Percentiles rank a stretch among this genome's conserved stretches.
phyloP scores from a whole-genome alignment of 1,139 yeast genomes.

The Scheffersomyces cryptocercus region DNA sequence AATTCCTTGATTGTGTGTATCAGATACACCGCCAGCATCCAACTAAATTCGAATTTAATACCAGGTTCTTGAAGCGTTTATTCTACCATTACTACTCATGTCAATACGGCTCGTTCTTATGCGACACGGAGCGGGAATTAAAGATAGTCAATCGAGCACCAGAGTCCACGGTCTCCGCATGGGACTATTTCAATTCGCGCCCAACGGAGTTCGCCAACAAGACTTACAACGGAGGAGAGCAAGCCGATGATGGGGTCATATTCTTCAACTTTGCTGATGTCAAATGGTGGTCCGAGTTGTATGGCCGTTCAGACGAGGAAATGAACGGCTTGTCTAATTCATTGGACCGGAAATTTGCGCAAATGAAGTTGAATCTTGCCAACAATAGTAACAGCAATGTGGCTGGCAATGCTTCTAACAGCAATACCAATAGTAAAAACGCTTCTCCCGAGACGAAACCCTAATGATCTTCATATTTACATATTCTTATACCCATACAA shows the following conservation, averaged over 20 bases:
- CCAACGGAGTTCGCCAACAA: constrained; percentile 67
- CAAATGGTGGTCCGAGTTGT: constrained; percentile 87
- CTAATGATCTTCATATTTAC: not conserved
- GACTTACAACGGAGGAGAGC: constrained; percentile 30
- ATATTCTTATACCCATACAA: too few relatives aligned
- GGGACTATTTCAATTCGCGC: constrained; percentile 91
- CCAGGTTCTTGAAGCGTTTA: constrained; percentile 78
- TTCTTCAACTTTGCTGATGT: constrained; percentile 69
- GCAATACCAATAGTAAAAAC: not conserved
- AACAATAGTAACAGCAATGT: not conserved
- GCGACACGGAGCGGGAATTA: constrained; percentile 68
- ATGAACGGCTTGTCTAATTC: constrained; percentile 65
- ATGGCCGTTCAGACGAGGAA: constrained; percentile 75
- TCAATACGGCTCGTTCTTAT: constrained; percentile 89
- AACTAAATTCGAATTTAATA: constrained; percentile 77
- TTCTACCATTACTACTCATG: constrained; percentile 90
- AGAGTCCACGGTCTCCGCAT: constrained; percentile 69
- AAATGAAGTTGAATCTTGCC: constrained; percentile 25
- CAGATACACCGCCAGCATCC: constrained; percentile 78
- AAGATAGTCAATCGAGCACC: constrained; percentile 33
- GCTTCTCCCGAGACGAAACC: not conserved
- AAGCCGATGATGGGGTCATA: constrained; percentile 49
- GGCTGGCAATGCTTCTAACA: not conserved
- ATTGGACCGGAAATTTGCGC: constrained; percentile 44
- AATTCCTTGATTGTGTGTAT: constrained; percentile 85